Evolutionary conservation across 2,329 filamentous ascomycete species (phyloP), one percentile per base, ranked within the genome.

Genomic region (Ophiognomonia clavigignenti-juglandacearum): DNA sequence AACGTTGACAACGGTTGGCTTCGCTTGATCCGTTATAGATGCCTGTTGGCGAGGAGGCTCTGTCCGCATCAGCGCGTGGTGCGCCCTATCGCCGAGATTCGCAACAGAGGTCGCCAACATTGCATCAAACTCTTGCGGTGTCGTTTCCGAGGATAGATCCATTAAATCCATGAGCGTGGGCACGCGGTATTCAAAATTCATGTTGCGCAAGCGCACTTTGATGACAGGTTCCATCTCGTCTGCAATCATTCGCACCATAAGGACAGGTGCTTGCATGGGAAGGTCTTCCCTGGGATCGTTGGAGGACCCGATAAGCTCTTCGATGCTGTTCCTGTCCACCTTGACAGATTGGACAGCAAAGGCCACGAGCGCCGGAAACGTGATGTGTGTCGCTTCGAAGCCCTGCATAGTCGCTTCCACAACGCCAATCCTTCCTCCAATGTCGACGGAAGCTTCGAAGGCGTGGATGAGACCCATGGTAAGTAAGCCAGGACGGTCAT

Each of bases 181-280:
- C 4, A 97, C 86, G 14, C 85, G 85, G 63, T 98, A 98, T 61
- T 98, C 95, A n/a, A 89, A 65, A 50, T 82, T 85, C 4, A 95
- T 57, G 52, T 95, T 90, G 64, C 86, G 87, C 35, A 97, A 69
- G 61, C 95, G 95, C 48, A 96, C 64, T 62, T 95, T 96, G 55
- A 96, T 73, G 6, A 88, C 83, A 0, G 95, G 92, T 54, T 97
- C 92, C 68, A 95, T 88, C 61, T 97, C 92, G 61, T 97, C 91
- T 0, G 89, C 89, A 54, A 98, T 87, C 69, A 96, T 86, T 41
- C 93, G 80, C 50, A 87, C 80, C 83, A 95, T 96, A 44, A 97
- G 64, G 54, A 91, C 88, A 1, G 79, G 68, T 3, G 53, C 61
- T 49, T 52, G 60, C 14, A 32, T 31, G 22, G 43, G 38, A 31